phyloP scores from a whole-genome alignment of 495 filamentous ascomycete species.

The Neurospora sublineolata region DNA sequence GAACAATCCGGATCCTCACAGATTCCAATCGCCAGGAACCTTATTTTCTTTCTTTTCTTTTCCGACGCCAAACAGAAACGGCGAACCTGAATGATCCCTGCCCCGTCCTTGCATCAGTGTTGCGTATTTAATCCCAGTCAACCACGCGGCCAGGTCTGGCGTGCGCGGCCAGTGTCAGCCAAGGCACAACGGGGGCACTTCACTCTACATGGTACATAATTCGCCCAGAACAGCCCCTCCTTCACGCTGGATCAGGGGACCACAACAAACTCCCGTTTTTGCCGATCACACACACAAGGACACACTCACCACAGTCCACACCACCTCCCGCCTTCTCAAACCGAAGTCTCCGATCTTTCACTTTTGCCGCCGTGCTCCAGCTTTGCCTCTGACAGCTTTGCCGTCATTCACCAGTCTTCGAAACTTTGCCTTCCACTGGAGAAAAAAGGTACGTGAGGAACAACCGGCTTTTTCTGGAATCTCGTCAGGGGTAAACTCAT shows the following conservation, averaged over 20 bases:
- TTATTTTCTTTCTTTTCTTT: not conserved
- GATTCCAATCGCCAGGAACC: not conserved
- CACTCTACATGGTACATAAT: too few relatives aligned
- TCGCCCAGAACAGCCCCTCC: not conserved
- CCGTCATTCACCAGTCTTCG: not conserved
- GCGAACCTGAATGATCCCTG: slow-evolving; percentile 1
- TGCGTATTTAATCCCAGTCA: slow-evolving; percentile 15
- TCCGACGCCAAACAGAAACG: not conserved
- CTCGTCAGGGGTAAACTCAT: not conserved
- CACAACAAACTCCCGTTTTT: not conserved
- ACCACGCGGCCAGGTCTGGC: slow-evolving; percentile 17
- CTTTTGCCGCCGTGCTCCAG: not conserved
- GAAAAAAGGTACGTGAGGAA: not conserved
- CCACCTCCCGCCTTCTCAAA: not conserved
- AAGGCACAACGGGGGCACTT: not conserved
- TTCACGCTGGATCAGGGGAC: not conserved
- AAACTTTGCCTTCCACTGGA: not conserved
- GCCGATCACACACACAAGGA: not conserved
- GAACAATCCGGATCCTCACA: not conserved
- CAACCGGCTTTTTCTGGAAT: not conserved
- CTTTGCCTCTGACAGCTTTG: not conserved
- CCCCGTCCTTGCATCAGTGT: slow-evolving; percentile 3
- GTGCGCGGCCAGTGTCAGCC: slow-evolving; percentile 3
- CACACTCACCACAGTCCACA: not conserved
- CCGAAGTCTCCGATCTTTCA: not conserved